Conservation (phyloP, 225 moss, liverwort and hornwort species). For the Pleurozium schreberi region DNA sequence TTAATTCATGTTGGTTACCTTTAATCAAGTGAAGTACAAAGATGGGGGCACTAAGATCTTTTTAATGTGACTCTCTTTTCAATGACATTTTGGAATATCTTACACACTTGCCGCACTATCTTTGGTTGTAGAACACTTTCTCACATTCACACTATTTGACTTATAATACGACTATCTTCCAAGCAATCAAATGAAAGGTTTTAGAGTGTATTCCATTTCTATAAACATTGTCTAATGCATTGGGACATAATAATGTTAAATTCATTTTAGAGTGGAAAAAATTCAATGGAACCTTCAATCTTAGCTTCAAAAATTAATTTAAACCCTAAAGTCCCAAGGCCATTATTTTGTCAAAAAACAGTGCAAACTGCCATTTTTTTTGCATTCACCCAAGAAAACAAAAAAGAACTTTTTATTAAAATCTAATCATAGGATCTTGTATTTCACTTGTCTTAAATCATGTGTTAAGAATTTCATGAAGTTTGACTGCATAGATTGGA, state of each 20-base stretch:
- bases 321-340: background rate
- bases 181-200: background rate
- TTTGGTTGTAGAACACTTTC: background rate
- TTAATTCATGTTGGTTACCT: accelerated
- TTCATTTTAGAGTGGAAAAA: accelerated
- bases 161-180: background rate
- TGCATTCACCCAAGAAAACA: too few species aligned
- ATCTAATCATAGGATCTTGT: too few species aligned
- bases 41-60: background rate
- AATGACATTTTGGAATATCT: background rate
- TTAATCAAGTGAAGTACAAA: background rate
- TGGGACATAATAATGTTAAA: background rate
- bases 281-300: too few species aligned
- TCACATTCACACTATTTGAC: background rate
- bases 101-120: background rate
- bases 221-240: background rate
- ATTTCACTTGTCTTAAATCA: too few species aligned
- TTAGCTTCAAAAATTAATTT: background rate
- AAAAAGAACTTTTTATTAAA: too few species aligned
- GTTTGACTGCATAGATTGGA: too few species aligned
- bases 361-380: too few species aligned
- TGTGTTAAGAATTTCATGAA: too few species aligned
- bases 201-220: background rate
- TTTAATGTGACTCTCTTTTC: background rate
- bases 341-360: too few species aligned